Evolutionary conservation across 306 rosid genomes (phyloP), one percentile per base, ranked within the genome.

Genomic region (Acacia melanoxylon): DNA sequence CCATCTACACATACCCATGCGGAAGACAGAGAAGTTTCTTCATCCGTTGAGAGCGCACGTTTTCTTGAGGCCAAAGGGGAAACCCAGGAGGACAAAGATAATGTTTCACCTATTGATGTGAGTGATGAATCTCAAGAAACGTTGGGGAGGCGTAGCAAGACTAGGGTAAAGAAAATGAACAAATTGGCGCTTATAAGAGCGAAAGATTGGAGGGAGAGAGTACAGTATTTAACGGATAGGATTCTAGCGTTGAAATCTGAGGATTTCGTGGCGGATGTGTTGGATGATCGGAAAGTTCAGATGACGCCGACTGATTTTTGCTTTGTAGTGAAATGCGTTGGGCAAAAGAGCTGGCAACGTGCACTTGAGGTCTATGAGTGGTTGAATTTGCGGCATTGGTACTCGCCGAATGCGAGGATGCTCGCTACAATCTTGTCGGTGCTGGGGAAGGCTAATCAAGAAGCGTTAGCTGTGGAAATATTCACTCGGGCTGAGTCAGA

Each of bases 131-230:
- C 84, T 52, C 89, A 59, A 17, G 84, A 86, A 79, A 82, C 82
- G 42, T 66, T 89, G 78, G 92, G 94, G 56, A 85, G 86, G 85
- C 91, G 80, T 10, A 89, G 95, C 87, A 93, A 72, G 85, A 85
- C 88, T 1, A 90, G 77, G 85, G 89, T 86, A 0, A 90, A 89
- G 84, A 93, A 83, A 80, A 93, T 95, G 99, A 91, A 85, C 82
- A 93, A 91, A 46, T 66, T 93, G 83, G 99, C 97, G 1, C 86
- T 95, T 4, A 89, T 80, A 78, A 89, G 91, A 66, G 99, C 94
- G 31, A 90, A 91, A 73, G 90, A 91, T 84, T 95, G 99, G 99
- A 89, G 97, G 86, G 98, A 93, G 70, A 93, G 98, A 72, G 98
- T 91, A 56, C 88, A 88, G 42, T 88, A 82, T 62, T 89, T 87